Evolutionary conservation across 352 stramenopile genomes (phyloP), one percentile per base, ranked within the genome.

Genomic region (Pythium aristosporum): DNA sequence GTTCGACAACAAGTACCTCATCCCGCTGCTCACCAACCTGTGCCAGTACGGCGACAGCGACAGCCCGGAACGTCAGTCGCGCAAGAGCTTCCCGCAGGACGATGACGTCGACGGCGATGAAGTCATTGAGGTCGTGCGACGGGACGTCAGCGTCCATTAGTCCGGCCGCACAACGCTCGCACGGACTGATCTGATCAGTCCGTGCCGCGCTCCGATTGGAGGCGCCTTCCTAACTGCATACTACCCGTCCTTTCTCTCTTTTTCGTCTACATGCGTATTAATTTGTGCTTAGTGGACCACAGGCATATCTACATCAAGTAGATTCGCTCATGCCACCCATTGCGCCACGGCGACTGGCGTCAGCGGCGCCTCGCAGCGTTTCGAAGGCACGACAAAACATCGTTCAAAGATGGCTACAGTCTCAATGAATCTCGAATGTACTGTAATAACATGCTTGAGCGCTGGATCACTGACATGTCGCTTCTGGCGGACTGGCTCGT

Each of bases 1-100:
- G 68, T 94, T 93, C 62, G 84, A 95, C 71, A 90, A 92, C 74
- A 92, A 93, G 63, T 93, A 91, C 63, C 61, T 94, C 36, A 88
- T 93, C 65, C 82, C 84, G 36, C 65, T 94, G 57, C 77, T 94
- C 28, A 94, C 83, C 20, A 85, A 88, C 50, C 53, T 94, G 48
- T 88, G 79, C 65, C 77, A 85, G 7, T 80, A 85, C 43, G 73
- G 69, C 37, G 75, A 79, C 46, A 76, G 67, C 37, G 74, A 75
- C 49, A 82, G 72, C 10, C 71, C 65, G 2, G 60, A 73, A 5
- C 67, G 71, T 5, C 71, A 61, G 13, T 41, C 55, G 16, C 65
- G 61, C 68, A 73, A 88, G 77, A 80, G 75, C 79, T 81, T 82
- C 57, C 54, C 23, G 30, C 65, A 74, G 6, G 75, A 75, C 55